Evolutionary conservation across 2,329 filamentous ascomycete species (phyloP).

Genomic region (Diaporthe caulivora): DNA sequence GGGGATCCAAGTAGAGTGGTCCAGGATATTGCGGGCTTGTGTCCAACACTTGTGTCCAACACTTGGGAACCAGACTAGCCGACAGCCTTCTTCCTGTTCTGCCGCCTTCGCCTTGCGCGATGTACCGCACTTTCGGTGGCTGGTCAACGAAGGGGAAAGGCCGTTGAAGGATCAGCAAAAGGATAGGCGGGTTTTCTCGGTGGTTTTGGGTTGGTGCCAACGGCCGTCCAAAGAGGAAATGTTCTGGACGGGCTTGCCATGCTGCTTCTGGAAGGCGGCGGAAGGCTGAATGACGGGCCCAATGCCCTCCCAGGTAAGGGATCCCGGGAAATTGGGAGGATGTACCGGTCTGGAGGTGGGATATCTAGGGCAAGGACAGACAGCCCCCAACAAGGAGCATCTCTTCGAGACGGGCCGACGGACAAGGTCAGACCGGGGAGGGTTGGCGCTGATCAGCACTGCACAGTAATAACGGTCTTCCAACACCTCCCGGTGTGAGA

Average conservation of each 20-base stretch:
- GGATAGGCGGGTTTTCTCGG: neutral
- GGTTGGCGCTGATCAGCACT: slow-evolving; percentile 12
- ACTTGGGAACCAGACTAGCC: no score
- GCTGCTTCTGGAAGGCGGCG: slow-evolving; percentile 22
- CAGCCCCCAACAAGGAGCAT: neutral
- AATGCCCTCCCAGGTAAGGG: neutral
- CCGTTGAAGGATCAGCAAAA: neutral
- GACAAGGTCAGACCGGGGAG: neutral
- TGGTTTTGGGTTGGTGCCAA: neutral
- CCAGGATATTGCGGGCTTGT: neutral
- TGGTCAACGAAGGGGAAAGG: neutral
- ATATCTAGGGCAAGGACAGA: neutral
- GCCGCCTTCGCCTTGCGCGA: neutral
- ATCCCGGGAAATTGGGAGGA: slow-evolving; percentile 25
- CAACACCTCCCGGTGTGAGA: neutral
- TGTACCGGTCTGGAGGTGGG: slow-evolving; percentile 20
- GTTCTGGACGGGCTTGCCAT: slow-evolving; percentile 11
- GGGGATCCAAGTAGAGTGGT: slow-evolving; percentile 13
- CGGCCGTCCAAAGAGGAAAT: slow-evolving; percentile 18
- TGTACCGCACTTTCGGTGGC: neutral
- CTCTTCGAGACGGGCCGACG: neutral
- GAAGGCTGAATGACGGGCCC: slow-evolving; percentile 8
- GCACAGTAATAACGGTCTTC: neutral
- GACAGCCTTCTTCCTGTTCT: neutral
- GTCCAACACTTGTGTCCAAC: no score